Conservation (phyloP, 345 rosid genomes). For the Leavenworthia alabamica region DNA sequence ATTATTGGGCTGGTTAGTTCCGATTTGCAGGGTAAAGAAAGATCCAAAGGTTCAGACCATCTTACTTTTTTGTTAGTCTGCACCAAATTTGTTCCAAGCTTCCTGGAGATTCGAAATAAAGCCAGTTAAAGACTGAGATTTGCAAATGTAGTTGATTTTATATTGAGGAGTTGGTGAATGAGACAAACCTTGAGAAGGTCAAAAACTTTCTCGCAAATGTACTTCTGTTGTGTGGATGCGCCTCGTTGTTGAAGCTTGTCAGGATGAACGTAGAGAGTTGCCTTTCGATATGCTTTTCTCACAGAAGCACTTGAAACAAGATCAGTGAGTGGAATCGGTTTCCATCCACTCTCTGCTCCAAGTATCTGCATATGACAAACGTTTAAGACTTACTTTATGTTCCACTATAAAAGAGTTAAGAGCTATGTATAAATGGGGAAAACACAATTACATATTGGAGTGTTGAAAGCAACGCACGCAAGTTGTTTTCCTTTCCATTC, state of each 20-base stretch:
- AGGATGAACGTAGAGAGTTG: slow-evolving; percentile 86
- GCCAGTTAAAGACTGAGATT: not conserved
- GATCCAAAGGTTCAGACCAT: slow-evolving; percentile 7
- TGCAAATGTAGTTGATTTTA: not conserved
- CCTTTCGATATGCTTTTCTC: slow-evolving; percentile 85
- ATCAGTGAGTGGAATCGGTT: slow-evolving; percentile 72
- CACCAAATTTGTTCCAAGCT: slow-evolving; percentile 66
- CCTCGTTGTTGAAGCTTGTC: slow-evolving; percentile 98
- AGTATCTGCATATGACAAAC: slow-evolving; percentile 53
- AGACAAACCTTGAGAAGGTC: slow-evolving; percentile 77
- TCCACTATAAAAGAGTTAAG: not conserved
- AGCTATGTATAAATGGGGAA: not conserved
- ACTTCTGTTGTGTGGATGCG: slow-evolving; percentile 83
- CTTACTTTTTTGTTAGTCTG: slow-evolving; percentile 44
- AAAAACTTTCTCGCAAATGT: slow-evolving; percentile 86
- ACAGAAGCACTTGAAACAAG: slow-evolving; percentile 61
- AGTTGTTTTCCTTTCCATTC: slow-evolving; percentile 72
- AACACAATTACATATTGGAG: slow-evolving; percentile 72
- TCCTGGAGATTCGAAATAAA: slow-evolving; percentile 38
- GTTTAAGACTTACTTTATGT: not conserved
- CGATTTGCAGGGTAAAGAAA: not conserved
- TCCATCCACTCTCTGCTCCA: slow-evolving; percentile 93
- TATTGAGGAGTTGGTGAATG: not conserved
- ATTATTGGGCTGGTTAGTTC: slow-evolving; percentile 6
- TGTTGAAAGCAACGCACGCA: slow-evolving; percentile 89